A percentile compares a stretch with the other conserved stretches of the same genome.
These are phyloP conservation scores for Beauveria bassiana DNA, from an alignment of 2,329 filamentous ascomycete genomes.

Conservation along the genomic window DNA sequence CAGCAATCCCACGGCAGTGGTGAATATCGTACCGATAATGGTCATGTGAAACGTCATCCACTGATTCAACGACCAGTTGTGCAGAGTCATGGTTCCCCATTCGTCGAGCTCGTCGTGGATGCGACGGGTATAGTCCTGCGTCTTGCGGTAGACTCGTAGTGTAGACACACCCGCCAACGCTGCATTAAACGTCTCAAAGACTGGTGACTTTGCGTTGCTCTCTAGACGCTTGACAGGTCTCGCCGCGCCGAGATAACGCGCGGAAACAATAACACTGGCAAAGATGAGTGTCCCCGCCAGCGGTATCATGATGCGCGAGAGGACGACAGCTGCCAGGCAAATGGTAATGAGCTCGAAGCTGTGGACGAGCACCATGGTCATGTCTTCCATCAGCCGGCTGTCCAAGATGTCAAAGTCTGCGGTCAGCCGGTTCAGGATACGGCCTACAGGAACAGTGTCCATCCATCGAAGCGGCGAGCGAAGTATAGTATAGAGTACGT, in stretches of 20 bases:
- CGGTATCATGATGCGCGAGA: slow-evolving; percentile 52
- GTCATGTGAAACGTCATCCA: slow-evolving; percentile 71
- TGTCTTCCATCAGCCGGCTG: slow-evolving; percentile 54
- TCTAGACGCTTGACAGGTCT: slow-evolving; percentile 71
- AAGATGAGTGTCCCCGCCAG: slow-evolving; percentile 50
- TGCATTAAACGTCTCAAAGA: slow-evolving; percentile 72
- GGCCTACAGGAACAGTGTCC: slow-evolving; percentile 69
- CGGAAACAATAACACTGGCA: slow-evolving; percentile 48
- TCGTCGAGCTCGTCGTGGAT: slow-evolving; percentile 66
- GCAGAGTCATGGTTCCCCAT: slow-evolving; percentile 57
- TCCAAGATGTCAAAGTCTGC: slow-evolving; percentile 70
- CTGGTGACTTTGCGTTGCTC: slow-evolving; percentile 66
- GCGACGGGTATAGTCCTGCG: slow-evolving; percentile 54
- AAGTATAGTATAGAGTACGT: slow-evolving; percentile 58
- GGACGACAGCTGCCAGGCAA: slow-evolving; percentile 55
- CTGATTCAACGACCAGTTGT: slow-evolving; percentile 64
- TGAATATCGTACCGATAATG: slow-evolving; percentile 62
- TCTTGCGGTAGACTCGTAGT: slow-evolving; percentile 67
- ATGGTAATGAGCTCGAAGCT: slow-evolving; percentile 56
- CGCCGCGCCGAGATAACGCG: slow-evolving; percentile 58
- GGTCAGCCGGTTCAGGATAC: slow-evolving; percentile 71
- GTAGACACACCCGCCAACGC: slow-evolving; percentile 67
- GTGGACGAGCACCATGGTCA: slow-evolving; percentile 52
- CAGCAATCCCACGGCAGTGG: slow-evolving; percentile 56
- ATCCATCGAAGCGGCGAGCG: slow-evolving; percentile 71